Percentiles rank a stretch among this genome's conserved stretches.
Evolutionary conservation across 2,329 filamentous ascomycete genomes (phyloP).

Genomic region (Aureobasidium sp.): DNA sequence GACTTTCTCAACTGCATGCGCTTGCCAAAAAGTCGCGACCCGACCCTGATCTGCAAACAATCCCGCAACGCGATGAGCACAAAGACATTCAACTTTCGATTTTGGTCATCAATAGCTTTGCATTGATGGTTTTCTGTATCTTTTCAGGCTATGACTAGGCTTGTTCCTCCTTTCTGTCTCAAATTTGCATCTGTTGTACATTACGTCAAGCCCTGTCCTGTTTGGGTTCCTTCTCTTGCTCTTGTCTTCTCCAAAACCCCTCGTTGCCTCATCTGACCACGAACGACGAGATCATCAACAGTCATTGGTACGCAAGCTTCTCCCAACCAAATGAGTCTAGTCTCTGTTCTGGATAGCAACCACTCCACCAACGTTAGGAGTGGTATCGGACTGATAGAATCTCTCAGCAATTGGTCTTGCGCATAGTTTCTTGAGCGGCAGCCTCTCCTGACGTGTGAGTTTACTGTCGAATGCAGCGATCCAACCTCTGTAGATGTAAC

Average conservation of each 20-base stretch:
- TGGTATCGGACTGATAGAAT: background rate
- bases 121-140: background rate
- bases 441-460: background rate
- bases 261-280: no score
- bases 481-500: background rate
- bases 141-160: background rate
- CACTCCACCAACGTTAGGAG: background rate
- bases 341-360: no score
- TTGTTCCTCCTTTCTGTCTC: background rate
- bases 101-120: background rate
- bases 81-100: background rate
- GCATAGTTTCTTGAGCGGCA: background rate
- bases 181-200: background rate
- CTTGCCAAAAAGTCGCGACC: background rate
- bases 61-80: background rate
- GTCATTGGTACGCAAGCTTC: no score
- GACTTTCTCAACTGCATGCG: background rate
- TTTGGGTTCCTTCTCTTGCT: no score
- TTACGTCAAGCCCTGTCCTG: background rate
- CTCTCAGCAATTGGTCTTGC: background rate
- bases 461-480: background rate
- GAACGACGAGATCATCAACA: no score
- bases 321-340: no score
- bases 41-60: background rate
- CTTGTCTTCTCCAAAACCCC: no score